Conservation (phyloP, 228 moss, liverwort and hornwort species). For the Sphagnum fallax region DNA sequence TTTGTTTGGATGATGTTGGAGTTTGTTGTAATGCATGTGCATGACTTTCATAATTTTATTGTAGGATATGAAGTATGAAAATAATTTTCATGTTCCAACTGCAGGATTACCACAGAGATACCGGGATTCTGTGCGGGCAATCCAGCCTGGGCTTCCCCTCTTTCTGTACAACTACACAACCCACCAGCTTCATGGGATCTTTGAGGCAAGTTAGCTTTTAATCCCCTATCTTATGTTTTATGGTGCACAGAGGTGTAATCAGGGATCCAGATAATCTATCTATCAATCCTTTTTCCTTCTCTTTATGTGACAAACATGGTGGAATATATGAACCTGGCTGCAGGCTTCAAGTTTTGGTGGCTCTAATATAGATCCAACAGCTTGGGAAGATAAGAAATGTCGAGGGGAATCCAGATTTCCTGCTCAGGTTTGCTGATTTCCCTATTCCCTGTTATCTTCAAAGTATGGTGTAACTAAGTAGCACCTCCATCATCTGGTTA, state of each 20-base stretch:
- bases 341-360: conserved; percentile 99
- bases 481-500: not conserved
- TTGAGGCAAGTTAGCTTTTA: conserved; percentile 50
- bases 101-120: conserved; percentile 95
- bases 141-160: conserved; percentile 92
- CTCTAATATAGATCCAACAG: conserved; percentile 96
- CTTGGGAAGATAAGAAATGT: conserved; percentile 99
- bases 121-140: conserved; percentile 95
- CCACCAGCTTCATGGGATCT: conserved; percentile 97
- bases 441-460: not conserved
- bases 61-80: not conserved
- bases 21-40: not conserved
- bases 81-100: not conserved
- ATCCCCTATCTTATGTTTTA: not conserved
- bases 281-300: not conserved
- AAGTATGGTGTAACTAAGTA: not conserved
- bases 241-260: not conserved
- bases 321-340: not conserved
- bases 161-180: conserved; percentile 99
- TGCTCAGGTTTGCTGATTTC: conserved; percentile 49
- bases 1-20: not conserved
- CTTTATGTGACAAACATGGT: not conserved
- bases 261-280: not conserved
- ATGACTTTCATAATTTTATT: not conserved
- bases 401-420: conserved; percentile 99